These are phyloP conservation scores for Aspergillus spinulosporus DNA, from an alignment of 2,329 filamentous ascomycete species.

Conservation along the genomic window DNA sequence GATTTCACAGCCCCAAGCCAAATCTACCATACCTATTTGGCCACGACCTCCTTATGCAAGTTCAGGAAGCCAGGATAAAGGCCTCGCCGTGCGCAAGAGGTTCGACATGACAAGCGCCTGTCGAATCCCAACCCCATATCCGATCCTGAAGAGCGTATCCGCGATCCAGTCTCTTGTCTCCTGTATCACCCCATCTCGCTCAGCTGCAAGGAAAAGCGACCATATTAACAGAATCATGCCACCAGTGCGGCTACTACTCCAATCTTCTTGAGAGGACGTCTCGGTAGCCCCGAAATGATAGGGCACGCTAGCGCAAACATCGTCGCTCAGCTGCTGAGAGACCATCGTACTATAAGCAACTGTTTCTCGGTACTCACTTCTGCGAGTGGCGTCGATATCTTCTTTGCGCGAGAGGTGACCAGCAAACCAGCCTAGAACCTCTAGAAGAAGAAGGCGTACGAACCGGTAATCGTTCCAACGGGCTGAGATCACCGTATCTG, in stretches of 20 bases:
- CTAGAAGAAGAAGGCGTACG: conserved; percentile 23
- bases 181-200: not conserved
- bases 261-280: not conserved
- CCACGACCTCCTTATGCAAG: not conserved
- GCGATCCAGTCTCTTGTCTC: conserved; percentile 2
- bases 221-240: conserved; percentile 2
- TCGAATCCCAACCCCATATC: conserved; percentile 5
- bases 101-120: conserved; percentile 9
- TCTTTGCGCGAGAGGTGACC: not conserved
- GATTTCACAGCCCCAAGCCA: too few relatives aligned
- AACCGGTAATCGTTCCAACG: conserved; percentile 28
- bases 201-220: conserved; percentile 8
- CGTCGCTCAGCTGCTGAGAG: conserved; percentile 15
- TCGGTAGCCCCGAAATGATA: conserved; percentile 13
- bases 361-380: conserved; percentile 4
- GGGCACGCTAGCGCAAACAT: conserved; percentile 23
- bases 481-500: conserved; percentile 13
- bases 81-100: not conserved
- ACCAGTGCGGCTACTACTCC: not conserved
- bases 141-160: conserved; percentile 1
- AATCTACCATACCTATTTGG: too few relatives aligned
- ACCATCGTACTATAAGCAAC: conserved; percentile 2
- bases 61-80: conserved; percentile 10
- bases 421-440: conserved; percentile 8
- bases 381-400: not conserved